Conservation (phyloP, 2,329 filamentous ascomycete genomes). For the Diaporthe nobilis region DNA sequence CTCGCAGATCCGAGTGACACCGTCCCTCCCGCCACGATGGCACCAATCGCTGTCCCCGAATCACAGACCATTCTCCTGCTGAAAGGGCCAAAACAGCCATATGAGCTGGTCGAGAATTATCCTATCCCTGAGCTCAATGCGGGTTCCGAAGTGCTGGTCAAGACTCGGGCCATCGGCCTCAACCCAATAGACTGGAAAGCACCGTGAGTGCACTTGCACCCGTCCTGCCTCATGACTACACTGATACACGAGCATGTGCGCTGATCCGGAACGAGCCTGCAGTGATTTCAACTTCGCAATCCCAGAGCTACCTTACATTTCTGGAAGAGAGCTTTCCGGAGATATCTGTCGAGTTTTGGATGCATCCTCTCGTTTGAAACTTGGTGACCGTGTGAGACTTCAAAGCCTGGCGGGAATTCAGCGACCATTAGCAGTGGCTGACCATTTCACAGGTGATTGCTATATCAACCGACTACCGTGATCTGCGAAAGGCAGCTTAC, state of each 20-base stretch:
- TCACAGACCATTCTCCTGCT: conserved; percentile 50
- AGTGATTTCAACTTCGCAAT: conserved; percentile 81
- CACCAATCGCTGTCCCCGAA: conserved; percentile 41
- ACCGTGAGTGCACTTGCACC: conserved; percentile 65
- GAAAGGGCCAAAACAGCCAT: conserved; percentile 49
- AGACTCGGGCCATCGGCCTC: conserved; percentile 75
- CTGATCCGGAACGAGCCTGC: background rate
- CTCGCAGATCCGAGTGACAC: background rate
- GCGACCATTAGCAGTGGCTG: background rate
- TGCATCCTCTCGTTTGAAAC: conserved; percentile 63
- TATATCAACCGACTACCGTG: conserved; percentile 82
- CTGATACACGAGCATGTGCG: background rate
- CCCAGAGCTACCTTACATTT: conserved; percentile 76
- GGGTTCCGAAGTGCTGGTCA: conserved; percentile 71
- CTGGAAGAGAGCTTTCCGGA: conserved; percentile 79
- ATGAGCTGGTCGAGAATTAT: conserved; percentile 48
- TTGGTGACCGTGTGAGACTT: conserved; percentile 65
- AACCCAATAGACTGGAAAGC: conserved; percentile 86
- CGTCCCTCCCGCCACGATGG: conserved; percentile 17
- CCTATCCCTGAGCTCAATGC: conserved; percentile 46
- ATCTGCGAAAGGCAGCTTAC: conserved; percentile 79
- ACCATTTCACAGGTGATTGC: conserved; percentile 63
- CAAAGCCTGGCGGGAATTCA: background rate
- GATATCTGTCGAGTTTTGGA: conserved; percentile 65
- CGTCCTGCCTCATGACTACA: background rate